Conservation (phyloP, 257 asterid species). For the Solanum virginianum region DNA sequence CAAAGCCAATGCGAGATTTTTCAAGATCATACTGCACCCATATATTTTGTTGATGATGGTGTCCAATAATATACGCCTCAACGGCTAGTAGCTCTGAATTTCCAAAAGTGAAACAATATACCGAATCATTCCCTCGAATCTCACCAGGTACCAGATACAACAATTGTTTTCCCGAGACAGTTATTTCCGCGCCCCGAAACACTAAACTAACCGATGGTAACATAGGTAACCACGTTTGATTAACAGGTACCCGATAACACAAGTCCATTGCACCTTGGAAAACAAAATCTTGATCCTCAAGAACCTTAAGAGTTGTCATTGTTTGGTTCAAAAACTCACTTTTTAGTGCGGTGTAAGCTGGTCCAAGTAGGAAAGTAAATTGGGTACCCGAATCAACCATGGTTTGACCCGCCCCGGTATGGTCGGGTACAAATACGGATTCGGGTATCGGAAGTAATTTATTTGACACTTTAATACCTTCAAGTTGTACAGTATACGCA, state of each 20-base stretch:
- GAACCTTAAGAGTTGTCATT: slow-evolving; percentile 16
- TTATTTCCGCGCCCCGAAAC: slow-evolving; percentile 59
- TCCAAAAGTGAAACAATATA: slow-evolving; percentile 78
- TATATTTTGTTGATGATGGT: slow-evolving; percentile 71
- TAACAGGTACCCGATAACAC: slow-evolving; percentile 38
- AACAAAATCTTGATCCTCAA: slow-evolving; percentile 67
- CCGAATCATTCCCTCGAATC: slow-evolving; percentile 35
- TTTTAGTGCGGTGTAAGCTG: slow-evolving; percentile 47
- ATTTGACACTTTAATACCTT: slow-evolving; percentile 61
- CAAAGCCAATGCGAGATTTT: slow-evolving; percentile 63
- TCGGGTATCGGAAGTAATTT: slow-evolving; percentile 43
- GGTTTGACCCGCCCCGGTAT: slow-evolving; percentile 95
- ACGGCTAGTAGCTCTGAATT: slow-evolving; percentile 55
- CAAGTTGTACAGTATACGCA: slow-evolving; percentile 76
- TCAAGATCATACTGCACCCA: slow-evolving; percentile 83
- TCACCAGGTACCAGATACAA: slow-evolving; percentile 56
- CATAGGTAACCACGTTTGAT: slow-evolving; percentile 20
- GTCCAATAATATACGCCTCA: slow-evolving; percentile 70
- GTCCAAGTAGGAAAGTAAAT: slow-evolving; percentile 80
- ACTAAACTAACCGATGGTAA: slow-evolving; percentile 62
- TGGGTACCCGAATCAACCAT: slow-evolving; percentile 98
- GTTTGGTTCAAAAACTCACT: slow-evolving; percentile 54
- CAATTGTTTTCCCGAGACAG: slow-evolving; percentile 32
- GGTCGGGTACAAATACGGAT: slow-evolving; percentile 71
- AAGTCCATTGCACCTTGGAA: slow-evolving; percentile 84